Evolutionary conservation across 2,329 filamentous ascomycete species (phyloP).

Genomic region (Aspergillus niger): DNA sequence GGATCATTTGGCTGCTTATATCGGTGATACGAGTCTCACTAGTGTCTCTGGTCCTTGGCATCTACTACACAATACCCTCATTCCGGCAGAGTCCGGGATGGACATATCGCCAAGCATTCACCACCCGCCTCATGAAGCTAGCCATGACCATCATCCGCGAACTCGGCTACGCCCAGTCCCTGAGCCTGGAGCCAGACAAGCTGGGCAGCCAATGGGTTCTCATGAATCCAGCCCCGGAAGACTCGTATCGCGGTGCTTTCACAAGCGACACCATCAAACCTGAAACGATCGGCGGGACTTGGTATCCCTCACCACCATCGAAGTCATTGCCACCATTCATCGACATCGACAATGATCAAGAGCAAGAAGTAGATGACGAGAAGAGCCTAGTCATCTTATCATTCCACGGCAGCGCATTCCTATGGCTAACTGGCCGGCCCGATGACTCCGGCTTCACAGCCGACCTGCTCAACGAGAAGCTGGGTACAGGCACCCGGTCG

Average conservation of each 20-base stretch:
- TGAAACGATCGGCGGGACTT: background rate
- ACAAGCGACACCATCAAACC: background rate
- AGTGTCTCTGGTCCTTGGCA: background rate
- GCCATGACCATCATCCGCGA: background rate
- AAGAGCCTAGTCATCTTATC: background rate
- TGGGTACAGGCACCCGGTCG: background rate
- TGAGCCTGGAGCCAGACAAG: background rate
- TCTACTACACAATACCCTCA: background rate
- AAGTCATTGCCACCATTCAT: background rate
- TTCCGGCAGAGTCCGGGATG: background rate
- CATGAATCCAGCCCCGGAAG: background rate
- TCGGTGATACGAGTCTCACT: background rate
- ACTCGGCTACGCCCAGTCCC: slow-evolving; percentile 1
- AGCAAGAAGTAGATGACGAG: background rate
- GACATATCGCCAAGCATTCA: slow-evolving; percentile 3
- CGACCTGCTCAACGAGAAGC: background rate
- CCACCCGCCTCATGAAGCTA: background rate
- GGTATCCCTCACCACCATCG: background rate
- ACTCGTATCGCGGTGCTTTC: background rate
- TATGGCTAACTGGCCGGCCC: slow-evolving; percentile 2
- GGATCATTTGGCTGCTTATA: background rate
- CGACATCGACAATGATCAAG: background rate
- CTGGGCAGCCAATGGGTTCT: background rate
- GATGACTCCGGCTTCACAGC: slow-evolving; percentile 1
- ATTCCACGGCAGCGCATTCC: background rate